Base-by-base conservation (phyloP, 176 grass and related monocot species). In the Pontederia paniculata region DNA sequence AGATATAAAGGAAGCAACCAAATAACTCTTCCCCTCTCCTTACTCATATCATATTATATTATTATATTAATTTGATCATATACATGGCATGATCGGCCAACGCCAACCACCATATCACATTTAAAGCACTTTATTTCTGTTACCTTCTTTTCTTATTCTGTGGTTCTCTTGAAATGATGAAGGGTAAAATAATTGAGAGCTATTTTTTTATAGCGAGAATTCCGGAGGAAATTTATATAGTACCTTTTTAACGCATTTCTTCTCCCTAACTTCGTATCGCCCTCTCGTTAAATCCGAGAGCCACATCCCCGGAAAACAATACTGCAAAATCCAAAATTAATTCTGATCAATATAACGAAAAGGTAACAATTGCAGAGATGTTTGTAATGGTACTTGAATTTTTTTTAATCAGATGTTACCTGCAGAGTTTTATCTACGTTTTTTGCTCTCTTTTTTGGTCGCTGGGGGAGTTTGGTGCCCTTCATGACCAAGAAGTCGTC, bases 371-470 rank as follows among this genome's bases (percentile, higher is more conserved):
- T 15, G 0, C 8, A 19, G 1, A n/a, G 9, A 3, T 9, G 43
- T 10, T 18, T 42, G 2, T 4, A 17, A 4, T n/a, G 11, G 23
- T 14, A 60, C 12, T 43, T 19, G 57, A 15, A 18, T 9, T 7
- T 10, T 18, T 21, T 1, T 13, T n/a, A 3, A 11, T 8, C 8
- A 3, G 9, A 19, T 43, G 17, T 86, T n/a, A 97, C 93, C 42
- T 91, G 89, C 41, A 97, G 74, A 12, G 77, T 88, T 74, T 57
- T 91, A 74, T 97, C 86, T 59, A 97, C 74, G 73, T 78, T 56
- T 68, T 97, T 97, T n/a, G 83, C 93, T 74, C 93, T 70, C 66
- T 97, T 97, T 57, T 91, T 97, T 43, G 93, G 93, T 13, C 93
- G 74, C 55, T 91, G 93, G 66, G 93, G 93, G 55, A 84, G 69